Evolutionary conservation across 441 rosid species (phyloP).

Genomic region (Melianthus villosus): DNA sequence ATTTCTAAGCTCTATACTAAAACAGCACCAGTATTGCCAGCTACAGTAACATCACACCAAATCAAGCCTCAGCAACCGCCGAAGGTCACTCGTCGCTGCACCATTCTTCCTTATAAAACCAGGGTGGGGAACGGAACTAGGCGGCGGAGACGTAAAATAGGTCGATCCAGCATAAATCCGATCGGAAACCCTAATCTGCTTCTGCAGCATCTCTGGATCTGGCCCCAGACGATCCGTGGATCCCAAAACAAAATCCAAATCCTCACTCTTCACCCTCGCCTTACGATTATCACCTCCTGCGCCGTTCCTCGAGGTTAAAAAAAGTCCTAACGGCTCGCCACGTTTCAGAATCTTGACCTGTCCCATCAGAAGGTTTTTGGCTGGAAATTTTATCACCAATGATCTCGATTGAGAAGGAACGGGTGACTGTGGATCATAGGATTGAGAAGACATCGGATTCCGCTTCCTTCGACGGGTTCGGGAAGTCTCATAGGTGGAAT

Average conservation of each 20-base stretch:
- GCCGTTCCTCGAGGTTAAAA: background rate
- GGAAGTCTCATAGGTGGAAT: background rate
- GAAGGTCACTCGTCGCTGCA: conserved; percentile 8
- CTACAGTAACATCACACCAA: conserved; percentile 8
- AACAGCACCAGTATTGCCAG: too few relatives aligned
- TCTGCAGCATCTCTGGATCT: conserved; percentile 24
- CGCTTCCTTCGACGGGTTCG: conserved; percentile 18
- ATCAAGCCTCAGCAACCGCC: conserved; percentile 12
- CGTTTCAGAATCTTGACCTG: conserved; percentile 58
- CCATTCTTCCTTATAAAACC: conserved; percentile 25
- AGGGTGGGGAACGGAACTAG: conserved; percentile 45
- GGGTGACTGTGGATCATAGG: background rate
- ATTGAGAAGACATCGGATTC: conserved; percentile 7
- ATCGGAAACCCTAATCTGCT: conserved; percentile 14
- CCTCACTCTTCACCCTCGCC: conserved; percentile 3
- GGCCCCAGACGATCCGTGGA: conserved; percentile 35
- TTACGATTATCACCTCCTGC: background rate
- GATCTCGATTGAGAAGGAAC: conserved; percentile 5
- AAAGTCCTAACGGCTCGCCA: conserved; percentile 26
- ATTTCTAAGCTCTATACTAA: too few relatives aligned
- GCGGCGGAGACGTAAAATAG: conserved; percentile 33
- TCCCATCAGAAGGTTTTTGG: conserved; percentile 30
- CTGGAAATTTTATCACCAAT: conserved; percentile 17
- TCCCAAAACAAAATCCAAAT: conserved; percentile 19
- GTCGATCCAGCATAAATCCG: conserved; percentile 21